phyloP scores from a whole-genome alignment of 352 stramenopile genomes.

The Pythium volutum region DNA sequence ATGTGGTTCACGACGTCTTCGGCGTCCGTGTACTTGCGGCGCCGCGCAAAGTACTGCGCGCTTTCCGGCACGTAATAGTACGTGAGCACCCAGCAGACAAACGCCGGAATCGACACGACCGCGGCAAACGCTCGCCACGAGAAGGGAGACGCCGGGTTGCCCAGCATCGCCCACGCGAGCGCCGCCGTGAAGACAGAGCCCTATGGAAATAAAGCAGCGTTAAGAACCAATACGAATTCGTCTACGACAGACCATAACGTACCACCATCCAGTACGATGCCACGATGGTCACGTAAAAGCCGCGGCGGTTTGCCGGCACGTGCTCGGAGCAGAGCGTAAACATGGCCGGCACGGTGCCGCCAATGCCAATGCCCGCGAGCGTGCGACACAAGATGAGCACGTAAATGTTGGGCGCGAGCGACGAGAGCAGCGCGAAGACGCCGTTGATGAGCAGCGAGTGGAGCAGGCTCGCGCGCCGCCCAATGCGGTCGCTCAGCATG shows the following conservation, averaged over 20 bases:
- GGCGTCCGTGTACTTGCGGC: constrained; percentile 45
- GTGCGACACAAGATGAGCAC: constrained; percentile 61
- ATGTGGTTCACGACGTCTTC: constrained; percentile 67
- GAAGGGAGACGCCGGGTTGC: constrained; percentile 33
- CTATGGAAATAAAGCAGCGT: too few relatives aligned
- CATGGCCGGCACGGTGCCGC: constrained; percentile 80
- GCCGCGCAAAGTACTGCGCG: constrained; percentile 62
- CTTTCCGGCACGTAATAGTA: constrained; percentile 81
- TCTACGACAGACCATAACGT: too few relatives aligned
- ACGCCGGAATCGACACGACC: constrained; percentile 63
- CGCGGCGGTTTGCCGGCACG: constrained; percentile 65
- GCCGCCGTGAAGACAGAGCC: constrained; percentile 83
- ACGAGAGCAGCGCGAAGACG: constrained; percentile 72
- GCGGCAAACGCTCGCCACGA: constrained; percentile 81
- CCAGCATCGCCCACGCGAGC: constrained; percentile 80
- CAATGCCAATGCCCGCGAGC: constrained; percentile 76
- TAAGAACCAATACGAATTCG: too few relatives aligned
- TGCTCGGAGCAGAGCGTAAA: constrained; percentile 89
- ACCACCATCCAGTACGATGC: constrained; percentile 91
- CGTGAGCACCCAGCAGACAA: constrained; percentile 62
- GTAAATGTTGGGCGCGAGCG: constrained; percentile 58
- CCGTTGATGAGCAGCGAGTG: constrained; percentile 81
- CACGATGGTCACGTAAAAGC: constrained; percentile 85
- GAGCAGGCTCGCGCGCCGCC: constrained; percentile 65
- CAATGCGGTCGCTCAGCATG: constrained; percentile 70